Evolutionary conservation across 352 stramenopile species (phyloP).

Genomic region (Phytophthora fragariae): DNA sequence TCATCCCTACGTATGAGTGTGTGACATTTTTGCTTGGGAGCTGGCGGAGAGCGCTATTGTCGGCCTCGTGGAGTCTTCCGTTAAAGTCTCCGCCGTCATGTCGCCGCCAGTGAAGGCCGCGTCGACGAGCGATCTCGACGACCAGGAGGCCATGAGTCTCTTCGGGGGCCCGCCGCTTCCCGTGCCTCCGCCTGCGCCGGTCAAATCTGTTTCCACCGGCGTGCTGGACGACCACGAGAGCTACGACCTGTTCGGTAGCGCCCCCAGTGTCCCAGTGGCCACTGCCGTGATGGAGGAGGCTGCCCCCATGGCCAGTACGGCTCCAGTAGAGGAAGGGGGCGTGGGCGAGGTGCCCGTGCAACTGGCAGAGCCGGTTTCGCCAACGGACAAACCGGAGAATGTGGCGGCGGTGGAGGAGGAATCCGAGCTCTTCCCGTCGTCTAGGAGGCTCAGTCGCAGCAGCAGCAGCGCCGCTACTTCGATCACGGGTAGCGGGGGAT

Average conservation of each 20-base stretch:
- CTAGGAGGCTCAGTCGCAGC: conserved; percentile 20
- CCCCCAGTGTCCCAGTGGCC: conserved; percentile 16
- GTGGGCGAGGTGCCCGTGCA: conserved; percentile 33
- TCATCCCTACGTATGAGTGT: not conserved
- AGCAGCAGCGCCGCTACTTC: conserved; percentile 21
- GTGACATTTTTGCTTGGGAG: not conserved
- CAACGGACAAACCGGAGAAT: conserved; percentile 23
- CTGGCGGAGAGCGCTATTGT: not conserved
- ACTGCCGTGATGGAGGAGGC: conserved; percentile 25
- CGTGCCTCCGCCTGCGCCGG: conserved; percentile 16
- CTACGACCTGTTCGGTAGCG: conserved; percentile 45
- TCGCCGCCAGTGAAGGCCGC: conserved; percentile 28
- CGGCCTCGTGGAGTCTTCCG: conserved; percentile 17
- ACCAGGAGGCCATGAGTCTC: conserved; percentile 34
- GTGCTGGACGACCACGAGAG: conserved; percentile 38
- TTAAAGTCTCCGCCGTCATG: conserved; percentile 1
- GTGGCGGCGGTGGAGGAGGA: conserved; percentile 17
- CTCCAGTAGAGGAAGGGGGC: conserved; percentile 41
- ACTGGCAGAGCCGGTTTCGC: conserved; percentile 26
- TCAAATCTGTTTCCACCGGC: conserved; percentile 33
- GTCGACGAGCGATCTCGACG: conserved; percentile 30
- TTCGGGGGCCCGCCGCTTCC: conserved; percentile 18
- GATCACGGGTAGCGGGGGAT: conserved; percentile 16
- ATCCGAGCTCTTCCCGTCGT: conserved; percentile 44
- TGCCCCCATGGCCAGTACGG: conserved; percentile 33